phyloP scores from a whole-genome alignment of 768 basidiomycete species.

The Calocera cornea region DNA sequence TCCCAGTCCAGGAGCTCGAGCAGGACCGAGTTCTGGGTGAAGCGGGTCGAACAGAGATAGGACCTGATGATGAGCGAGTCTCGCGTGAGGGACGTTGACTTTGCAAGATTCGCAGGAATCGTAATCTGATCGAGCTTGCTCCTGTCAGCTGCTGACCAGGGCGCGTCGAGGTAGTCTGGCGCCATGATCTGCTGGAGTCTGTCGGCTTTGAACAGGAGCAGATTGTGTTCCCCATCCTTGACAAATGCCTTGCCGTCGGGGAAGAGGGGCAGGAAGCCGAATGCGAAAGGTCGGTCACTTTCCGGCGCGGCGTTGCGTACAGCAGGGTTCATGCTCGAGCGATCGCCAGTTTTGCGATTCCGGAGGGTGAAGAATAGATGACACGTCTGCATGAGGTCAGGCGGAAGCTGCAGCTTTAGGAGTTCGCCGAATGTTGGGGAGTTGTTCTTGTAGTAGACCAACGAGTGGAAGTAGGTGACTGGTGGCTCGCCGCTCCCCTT shows the following conservation, averaged over 20 bases:
- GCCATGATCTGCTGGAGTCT: conserved; percentile 47
- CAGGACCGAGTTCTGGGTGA: conserved; percentile 80
- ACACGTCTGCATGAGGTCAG: conserved; percentile 55
- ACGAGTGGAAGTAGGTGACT: conserved; percentile 70
- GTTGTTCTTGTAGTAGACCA: conserved; percentile 78
- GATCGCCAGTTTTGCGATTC: conserved; percentile 31
- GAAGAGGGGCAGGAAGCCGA: conserved; percentile 81
- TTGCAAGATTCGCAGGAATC: conserved; percentile 47
- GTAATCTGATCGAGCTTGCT: conserved; percentile 47
- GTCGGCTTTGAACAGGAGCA: conserved; percentile 76
- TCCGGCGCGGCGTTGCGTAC: conserved; percentile 23
- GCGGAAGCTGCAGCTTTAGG: conserved; percentile 70
- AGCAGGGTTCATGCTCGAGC: conserved; percentile 18
- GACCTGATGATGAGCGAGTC: conserved; percentile 74
- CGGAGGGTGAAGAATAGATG: conserved; percentile 93
- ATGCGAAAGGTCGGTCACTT: conserved; percentile 72
- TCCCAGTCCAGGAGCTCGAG: conserved; percentile 75
- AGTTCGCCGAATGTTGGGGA: conserved; percentile 89
- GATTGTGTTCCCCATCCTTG: conserved; percentile 75
- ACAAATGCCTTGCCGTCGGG: conserved; percentile 63
- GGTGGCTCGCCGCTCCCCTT: conserved; percentile 76
- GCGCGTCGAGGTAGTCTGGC: conserved; percentile 57
- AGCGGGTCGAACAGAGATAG: conserved; percentile 81
- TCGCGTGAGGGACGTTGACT: conserved; percentile 51
- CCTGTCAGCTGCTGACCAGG: conserved; percentile 43